Evolutionary conservation across 2,329 filamentous ascomycete genomes (phyloP), one percentile per base, ranked within the genome.

Genomic region (Aspergillus tamarii): DNA sequence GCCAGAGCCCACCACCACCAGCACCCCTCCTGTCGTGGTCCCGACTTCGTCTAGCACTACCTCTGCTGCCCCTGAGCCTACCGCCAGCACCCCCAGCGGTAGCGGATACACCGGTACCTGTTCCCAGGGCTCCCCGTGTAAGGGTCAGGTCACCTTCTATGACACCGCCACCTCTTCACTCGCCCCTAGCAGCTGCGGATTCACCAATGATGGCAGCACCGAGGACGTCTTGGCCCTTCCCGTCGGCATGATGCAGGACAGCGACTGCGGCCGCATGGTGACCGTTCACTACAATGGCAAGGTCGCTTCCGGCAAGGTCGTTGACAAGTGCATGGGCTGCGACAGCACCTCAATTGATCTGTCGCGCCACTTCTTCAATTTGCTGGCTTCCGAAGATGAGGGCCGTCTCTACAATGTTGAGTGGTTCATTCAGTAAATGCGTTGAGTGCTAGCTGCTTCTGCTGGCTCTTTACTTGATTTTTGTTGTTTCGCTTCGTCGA

Each of bases 311-410:
- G 91, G 87, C 65, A 84, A 71, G 4, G 86, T 94, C 65, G 85
- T 84, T 59, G 92, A 95, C 82, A 92, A 91, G 81, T 95, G 92
- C 83, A 85, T 86, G 79, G 89, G 89, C 70, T 95, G 92, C 77
- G 72, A 56, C 65, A 59, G 70, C 39, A 67, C 75, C 46, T 81
- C 83, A 70, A 85, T 93, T 56, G 90, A 93, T 72, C 82, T 90
- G 68, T 87, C 84, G 67, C 77, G 82, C 65, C 82, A 83, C 69
- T 78, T 85, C 65, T 90, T 88, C 77, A 67, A 71, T n/a, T 79
- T 83, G 23, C 80, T 91, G 50, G 76, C 75, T 30, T 57, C 63
- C 11, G 58, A 74, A 11, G 64, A 59, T 23, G 74, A 73, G 46
- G 82, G 82, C 57, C 80, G 83, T 67, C 71, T 83, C 59, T 16